Evolutionary conservation across 2,329 filamentous ascomycete genomes (phyloP).

Genomic region (Claviceps purpurea): DNA sequence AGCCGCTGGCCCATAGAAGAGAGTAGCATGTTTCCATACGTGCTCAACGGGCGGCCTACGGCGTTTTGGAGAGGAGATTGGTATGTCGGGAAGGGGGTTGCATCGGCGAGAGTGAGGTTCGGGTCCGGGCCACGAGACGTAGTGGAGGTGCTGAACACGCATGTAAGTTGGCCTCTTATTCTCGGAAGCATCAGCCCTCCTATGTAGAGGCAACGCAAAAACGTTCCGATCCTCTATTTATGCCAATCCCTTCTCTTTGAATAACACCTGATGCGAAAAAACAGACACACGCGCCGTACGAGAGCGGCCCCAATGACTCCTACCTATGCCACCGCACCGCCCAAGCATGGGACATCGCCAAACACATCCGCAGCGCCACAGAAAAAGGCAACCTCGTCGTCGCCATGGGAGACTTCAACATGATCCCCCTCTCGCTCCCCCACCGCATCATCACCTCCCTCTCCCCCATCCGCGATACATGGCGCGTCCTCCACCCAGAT

Average conservation of each 20-base stretch:
- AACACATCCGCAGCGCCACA: conserved; percentile 69
- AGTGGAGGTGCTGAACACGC: conserved; percentile 85
- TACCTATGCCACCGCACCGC: conserved; percentile 85
- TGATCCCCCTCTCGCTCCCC: conserved; percentile 75
- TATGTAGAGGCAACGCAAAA: too few species aligned
- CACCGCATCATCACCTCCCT: conserved; percentile 72
- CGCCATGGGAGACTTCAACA: conserved; percentile 90
- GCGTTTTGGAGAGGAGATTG: conserved; percentile 93
- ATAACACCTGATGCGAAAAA: too few species aligned
- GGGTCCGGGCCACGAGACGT: conserved; percentile 51
- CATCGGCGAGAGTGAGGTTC: conserved; percentile 64
- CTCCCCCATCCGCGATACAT: conserved; percentile 67
- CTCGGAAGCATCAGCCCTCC: too few species aligned
- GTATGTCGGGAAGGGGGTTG: conserved; percentile 92
- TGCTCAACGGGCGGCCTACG: conserved; percentile 85
- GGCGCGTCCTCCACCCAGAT: conserved; percentile 72
- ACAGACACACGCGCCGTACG: conserved; percentile 71
- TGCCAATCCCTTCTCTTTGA: too few species aligned
- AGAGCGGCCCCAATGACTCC: conserved; percentile 62
- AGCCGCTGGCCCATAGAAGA: conserved; percentile 88
- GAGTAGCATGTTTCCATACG: conserved; percentile 72
- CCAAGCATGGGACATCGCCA: conserved; percentile 90
- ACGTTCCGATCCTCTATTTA: too few species aligned
- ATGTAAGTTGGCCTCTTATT: conserved; percentile 35
- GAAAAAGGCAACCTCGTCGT: conserved; percentile 74